Evolutionary conservation across 106 monocot genomes (phyloP).

Genomic region (Dendrobium chrysotoxum): DNA sequence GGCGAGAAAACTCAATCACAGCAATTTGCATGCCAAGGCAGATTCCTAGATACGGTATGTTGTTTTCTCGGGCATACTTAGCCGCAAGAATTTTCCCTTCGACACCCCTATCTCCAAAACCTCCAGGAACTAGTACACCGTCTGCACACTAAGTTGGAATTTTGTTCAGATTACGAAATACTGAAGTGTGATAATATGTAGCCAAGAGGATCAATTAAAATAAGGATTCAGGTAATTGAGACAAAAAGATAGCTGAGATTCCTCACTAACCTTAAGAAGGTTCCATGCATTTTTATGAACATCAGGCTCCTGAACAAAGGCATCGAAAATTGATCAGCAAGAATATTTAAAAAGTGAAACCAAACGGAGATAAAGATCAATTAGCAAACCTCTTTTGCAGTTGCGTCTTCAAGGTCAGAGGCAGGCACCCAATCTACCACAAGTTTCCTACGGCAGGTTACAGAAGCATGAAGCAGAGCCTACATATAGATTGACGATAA

Average conservation of each 20-base stretch:
- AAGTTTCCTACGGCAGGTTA: slow-evolving; percentile 56
- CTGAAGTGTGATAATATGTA: no score
- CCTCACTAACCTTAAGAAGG: slow-evolving; percentile 24
- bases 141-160: not conserved
- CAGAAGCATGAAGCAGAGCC: slow-evolving; percentile 85
- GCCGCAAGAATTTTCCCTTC: slow-evolving; percentile 1
- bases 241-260: not conserved
- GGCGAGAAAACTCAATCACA: slow-evolving; percentile 4
- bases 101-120: slow-evolving; percentile 3
- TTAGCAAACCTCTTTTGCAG: slow-evolving; percentile 40
- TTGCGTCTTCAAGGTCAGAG: slow-evolving; percentile 64
- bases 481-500: slow-evolving; percentile 11
- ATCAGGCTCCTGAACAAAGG: slow-evolving; percentile 25
- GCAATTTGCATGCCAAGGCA: slow-evolving; percentile 8
- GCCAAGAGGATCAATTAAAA: not conserved
- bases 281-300: slow-evolving; percentile 40
- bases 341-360: not conserved
- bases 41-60: not conserved
- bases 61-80: slow-evolving; percentile 6
- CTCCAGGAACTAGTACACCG: slow-evolving; percentile 4
- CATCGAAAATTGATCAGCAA: not conserved
- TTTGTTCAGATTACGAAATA: not conserved
- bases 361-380: not conserved
- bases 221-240: not conserved
- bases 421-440: slow-evolving; percentile 79